phyloP scores from a whole-genome alignment of 805 yeast genomes.

The Wickerhamiella azyma region DNA sequence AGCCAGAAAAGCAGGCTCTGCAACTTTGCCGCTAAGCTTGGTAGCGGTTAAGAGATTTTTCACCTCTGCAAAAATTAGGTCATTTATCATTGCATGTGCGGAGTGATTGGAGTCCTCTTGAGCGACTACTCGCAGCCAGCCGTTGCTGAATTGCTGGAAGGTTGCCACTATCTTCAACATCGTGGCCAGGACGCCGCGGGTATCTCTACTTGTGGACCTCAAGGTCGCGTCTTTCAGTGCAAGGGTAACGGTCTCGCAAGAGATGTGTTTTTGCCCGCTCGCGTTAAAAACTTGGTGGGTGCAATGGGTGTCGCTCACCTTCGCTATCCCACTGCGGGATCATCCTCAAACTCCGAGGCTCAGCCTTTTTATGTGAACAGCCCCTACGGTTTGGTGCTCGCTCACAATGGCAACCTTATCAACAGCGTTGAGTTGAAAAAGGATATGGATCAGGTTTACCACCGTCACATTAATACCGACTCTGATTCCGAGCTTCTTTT shows the following conservation, averaged over 20 bases:
- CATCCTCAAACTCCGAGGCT: slow-evolving; percentile 90
- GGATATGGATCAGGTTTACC: slow-evolving; percentile 84
- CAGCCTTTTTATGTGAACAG: slow-evolving; percentile 97
- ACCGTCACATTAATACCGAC: slow-evolving; percentile 95
- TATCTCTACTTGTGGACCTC: slow-evolving; percentile 84
- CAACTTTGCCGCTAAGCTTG: no score
- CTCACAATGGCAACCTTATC: slow-evolving; percentile 92
- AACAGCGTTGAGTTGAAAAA: slow-evolving; percentile 65
- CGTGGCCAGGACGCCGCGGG: slow-evolving; percentile 99
- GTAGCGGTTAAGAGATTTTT: not conserved
- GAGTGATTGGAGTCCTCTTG: slow-evolving; percentile 75
- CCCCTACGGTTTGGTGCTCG: slow-evolving; percentile 82
- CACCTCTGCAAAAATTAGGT: not conserved
- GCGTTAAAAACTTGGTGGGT: slow-evolving; percentile 72
- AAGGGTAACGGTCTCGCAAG: slow-evolving; percentile 98
- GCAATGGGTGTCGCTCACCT: slow-evolving; percentile 91
- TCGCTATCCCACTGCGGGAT: slow-evolving; percentile 96
- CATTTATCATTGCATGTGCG: slow-evolving; percentile 54
- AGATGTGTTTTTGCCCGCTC: slow-evolving; percentile 79
- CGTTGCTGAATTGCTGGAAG: slow-evolving; percentile 85
- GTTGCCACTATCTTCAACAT: slow-evolving; percentile 84
- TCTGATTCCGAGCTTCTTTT: slow-evolving; percentile 84
- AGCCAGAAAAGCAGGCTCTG: no score
- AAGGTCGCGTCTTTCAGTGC: slow-evolving; percentile 91
- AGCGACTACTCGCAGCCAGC: slow-evolving; percentile 62